phyloP scores from a whole-genome alignment of 2,329 filamentous ascomycete genomes.

The Monosporascus sp. region DNA sequence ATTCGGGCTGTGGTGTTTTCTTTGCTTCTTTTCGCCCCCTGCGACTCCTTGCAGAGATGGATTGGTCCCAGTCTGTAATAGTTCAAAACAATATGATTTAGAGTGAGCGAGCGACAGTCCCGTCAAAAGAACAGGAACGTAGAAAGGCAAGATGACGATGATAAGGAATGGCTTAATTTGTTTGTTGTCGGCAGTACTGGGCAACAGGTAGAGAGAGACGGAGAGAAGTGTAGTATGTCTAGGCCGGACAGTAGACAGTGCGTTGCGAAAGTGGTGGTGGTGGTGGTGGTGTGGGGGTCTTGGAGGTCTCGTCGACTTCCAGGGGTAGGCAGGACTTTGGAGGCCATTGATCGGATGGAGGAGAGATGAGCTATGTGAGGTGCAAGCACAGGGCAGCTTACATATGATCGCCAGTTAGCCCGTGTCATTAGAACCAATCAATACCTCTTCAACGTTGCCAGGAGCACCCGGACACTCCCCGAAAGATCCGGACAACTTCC shows the following conservation, averaged over 20 bases:
- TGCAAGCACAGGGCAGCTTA: background rate
- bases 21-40: background rate
- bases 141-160: background rate
- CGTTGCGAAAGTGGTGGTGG: background rate
- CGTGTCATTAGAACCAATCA: too few relatives aligned
- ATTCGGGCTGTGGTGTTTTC: background rate
- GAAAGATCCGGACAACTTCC: too few relatives aligned
- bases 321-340: too few relatives aligned
- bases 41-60: background rate
- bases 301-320: background rate
- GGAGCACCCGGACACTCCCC: too few relatives aligned
- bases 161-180: background rate
- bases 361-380: background rate
- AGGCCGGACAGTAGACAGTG: background rate
- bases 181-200: background rate
- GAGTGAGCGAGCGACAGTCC: background rate
- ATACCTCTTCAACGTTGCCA: too few relatives aligned
- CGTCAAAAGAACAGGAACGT: background rate
- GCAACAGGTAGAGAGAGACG: background rate
- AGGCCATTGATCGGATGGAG: too few relatives aligned
- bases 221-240: background rate
- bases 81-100: background rate
- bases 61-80: background rate
- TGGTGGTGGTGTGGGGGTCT: background rate
- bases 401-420: background rate